A percentile compares a stretch with the other conserved stretches of the same genome.
Evolutionary conservation across 2,329 filamentous ascomycete species (phyloP).

Genomic region (Penicillium polonicum): DNA sequence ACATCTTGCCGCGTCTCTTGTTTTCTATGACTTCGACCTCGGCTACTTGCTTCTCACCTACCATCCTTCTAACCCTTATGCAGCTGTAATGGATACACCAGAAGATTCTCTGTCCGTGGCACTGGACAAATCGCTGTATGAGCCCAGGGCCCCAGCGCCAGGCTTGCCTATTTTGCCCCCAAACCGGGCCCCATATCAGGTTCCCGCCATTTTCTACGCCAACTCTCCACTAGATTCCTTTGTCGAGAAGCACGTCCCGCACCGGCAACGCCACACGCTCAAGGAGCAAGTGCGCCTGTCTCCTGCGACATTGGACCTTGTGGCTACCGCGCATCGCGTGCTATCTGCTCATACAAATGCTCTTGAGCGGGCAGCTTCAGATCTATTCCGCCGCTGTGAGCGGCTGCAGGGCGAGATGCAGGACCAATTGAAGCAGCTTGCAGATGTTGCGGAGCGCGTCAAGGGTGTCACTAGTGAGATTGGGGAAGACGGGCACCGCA

Average conservation of each 20-base stretch:
- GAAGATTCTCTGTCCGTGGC: conserved; percentile 32
- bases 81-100: conserved; percentile 53
- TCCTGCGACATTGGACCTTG: conserved; percentile 49
- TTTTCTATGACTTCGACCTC: conserved; percentile 56
- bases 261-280: conserved; percentile 43
- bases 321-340: conserved; percentile 49
- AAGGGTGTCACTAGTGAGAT: conserved; percentile 43
- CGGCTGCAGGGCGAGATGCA: conserved; percentile 48
- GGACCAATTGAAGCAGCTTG: conserved; percentile 48
- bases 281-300: conserved; percentile 50
- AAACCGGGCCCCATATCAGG: conserved; percentile 44
- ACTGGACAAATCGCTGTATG: conserved; percentile 27
- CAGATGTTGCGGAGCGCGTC: conserved; percentile 47
- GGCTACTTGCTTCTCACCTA: conserved; percentile 58
- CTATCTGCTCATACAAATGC: conserved; percentile 47
- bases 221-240: conserved; percentile 41
- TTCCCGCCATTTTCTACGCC: conserved; percentile 42
- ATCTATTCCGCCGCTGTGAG: conserved; percentile 54
- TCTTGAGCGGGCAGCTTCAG: conserved; percentile 49
- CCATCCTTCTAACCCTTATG: conserved; percentile 50
- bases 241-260: conserved; percentile 43
- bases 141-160: conserved; percentile 22
- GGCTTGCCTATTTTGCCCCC: conserved; percentile 32
- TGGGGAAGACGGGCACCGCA: conserved; percentile 36
- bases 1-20: conserved; percentile 50